Evolutionary conservation across 192 early-diverging fungal species (phyloP), one percentile per base, ranked within the genome.

Genomic region (Podila minutissima): DNA sequence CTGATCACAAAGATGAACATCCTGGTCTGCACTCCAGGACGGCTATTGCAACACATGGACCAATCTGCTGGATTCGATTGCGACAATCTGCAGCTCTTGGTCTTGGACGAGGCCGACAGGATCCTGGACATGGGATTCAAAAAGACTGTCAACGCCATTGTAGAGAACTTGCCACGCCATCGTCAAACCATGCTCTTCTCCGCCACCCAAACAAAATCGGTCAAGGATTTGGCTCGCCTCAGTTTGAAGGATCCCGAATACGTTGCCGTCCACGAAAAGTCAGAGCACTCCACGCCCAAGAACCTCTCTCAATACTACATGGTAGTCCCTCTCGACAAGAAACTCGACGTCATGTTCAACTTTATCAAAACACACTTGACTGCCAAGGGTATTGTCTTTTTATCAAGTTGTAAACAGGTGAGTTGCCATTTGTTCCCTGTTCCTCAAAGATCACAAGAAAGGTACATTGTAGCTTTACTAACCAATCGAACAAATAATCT

Each of bases 171-270:
- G 79, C 96, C 97, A 19, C 88, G 77, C 33, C 83, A 94, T 32
- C 86, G 98, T 32, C 96, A 97, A 72, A 99, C 98, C 3, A 86
- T 98, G 71, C 83, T 99, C 58, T 99, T 99, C 67, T 98, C 97
- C 48, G 98, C 98, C 7, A 99, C 98, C 12, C 97, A 98, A 87
- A 98, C 98, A 17, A 96, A 97, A 60, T 94, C 94, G 32, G 95
- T 99, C 37, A 94, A 92, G 75, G 98, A 99, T 83, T 75, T 99
- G 64, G 97, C 96, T 8, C 84, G 98, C 19, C 87, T 99, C 28
- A 95, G 93, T 75, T 82, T 99, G 51, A 89, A 88, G 75, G 88
- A 95, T 61, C 96, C 98, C 28, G 96, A 98, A 78, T 98, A 97
- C 77, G 95, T 99, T 24, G 91, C 95, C 19, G 97, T 99, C 20